These are phyloP conservation scores for Alternaria incomplexa DNA, from an alignment of 2,329 filamentous ascomycete species.

Conservation along the genomic window DNA sequence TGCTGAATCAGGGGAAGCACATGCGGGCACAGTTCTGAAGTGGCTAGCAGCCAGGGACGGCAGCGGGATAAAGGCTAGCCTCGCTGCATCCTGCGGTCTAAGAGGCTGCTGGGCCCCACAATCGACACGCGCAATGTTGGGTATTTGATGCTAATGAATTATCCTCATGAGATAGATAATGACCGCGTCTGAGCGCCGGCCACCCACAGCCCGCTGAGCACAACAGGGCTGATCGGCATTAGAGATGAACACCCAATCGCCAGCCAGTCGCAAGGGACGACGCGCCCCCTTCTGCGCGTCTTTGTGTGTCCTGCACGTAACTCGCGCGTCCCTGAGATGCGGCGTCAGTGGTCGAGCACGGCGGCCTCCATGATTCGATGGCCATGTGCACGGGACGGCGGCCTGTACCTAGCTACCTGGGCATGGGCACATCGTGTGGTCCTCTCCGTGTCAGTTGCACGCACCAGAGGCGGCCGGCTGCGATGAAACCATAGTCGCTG, in stretches of 20 bases:
- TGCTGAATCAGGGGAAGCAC: conserved; percentile 38
- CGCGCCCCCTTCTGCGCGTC: conserved; percentile 15
- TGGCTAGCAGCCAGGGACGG: conserved; percentile 41
- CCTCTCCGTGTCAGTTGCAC: conserved; percentile 31
- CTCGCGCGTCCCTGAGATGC: conserved; percentile 42
- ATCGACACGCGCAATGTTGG: conserved; percentile 43
- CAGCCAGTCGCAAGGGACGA: conserved; percentile 31
- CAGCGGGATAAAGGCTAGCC: conserved; percentile 40
- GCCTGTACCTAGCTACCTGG: conserved; percentile 18
- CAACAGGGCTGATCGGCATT: conserved; percentile 23
- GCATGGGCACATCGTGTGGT: conserved; percentile 18
- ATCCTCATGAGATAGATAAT: conserved; percentile 20
- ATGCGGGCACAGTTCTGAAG: conserved; percentile 42
- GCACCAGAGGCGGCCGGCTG: conserved; percentile 23
- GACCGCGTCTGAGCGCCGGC: conserved; percentile 6
- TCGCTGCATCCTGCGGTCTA: conserved; percentile 30
- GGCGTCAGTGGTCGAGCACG: conserved; percentile 32
- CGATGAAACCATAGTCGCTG: conserved; percentile 36
- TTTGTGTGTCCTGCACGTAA: conserved; percentile 30
- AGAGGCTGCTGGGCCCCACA: conserved; percentile 36
- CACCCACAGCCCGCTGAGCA: conserved; percentile 20
- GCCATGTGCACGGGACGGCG: conserved; percentile 39
- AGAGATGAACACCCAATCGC: conserved; percentile 21
- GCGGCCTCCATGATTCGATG: conserved; percentile 39
- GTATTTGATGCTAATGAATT: conserved; percentile 33